Base-by-base conservation (phyloP, 192 early-diverging fungal genomes). In the Hyaloraphidium curvatum region DNA sequence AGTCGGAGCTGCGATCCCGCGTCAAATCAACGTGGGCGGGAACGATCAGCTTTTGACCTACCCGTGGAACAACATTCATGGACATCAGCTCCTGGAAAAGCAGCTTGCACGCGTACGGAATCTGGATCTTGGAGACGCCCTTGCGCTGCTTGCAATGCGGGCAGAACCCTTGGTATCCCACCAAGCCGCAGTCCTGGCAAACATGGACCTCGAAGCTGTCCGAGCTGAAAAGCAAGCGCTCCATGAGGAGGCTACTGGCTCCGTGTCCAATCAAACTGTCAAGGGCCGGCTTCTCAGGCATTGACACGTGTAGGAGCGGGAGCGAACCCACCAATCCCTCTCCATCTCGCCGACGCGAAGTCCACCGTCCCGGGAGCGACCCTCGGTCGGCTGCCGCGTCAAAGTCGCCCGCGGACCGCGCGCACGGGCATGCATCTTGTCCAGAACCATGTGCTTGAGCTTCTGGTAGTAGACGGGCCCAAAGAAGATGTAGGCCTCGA, bases 291-390 rank as follows among this genome's bases (percentile, higher is more conserved):
- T n/a, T n/a, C n/a, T n/a, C n/a, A n/a, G n/a, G n/a, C n/a, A n/a
- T n/a, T n/a, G n/a, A n/a, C n/a, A n/a, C n/a, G n/a, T n/a, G n/a
- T n/a, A n/a, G n/a, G n/a, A n/a, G n/a, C n/a, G n/a, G n/a, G n/a
- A n/a, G n/a, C n/a, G n/a, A n/a, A n/a, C n/a, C n/a, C n/a, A n/a
- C 27, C 48, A 95, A 73, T 97, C 93, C 59, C 90, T 77, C 58
- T 97, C 93, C 93, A 97, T 97, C 63, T 97, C 91, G 54, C 93
- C 93, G 21, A 97, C 68, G 68, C 93, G 85, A 63, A 97, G 70
- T 40, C 93, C 93, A 64, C 93, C 93, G 60, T 97, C 93, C 23
- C 89, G 77, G 13, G 88, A 90, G 59, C 91, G 77, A 73, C 93
- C 93, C 71, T 97, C 93, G 0, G 89, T 95, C 1, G 93, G 93